These are phyloP conservation scores for Dictyophora rubrovolvata DNA, from an alignment of 768 basidiomycete genomes.

Conservation along the genomic window DNA sequence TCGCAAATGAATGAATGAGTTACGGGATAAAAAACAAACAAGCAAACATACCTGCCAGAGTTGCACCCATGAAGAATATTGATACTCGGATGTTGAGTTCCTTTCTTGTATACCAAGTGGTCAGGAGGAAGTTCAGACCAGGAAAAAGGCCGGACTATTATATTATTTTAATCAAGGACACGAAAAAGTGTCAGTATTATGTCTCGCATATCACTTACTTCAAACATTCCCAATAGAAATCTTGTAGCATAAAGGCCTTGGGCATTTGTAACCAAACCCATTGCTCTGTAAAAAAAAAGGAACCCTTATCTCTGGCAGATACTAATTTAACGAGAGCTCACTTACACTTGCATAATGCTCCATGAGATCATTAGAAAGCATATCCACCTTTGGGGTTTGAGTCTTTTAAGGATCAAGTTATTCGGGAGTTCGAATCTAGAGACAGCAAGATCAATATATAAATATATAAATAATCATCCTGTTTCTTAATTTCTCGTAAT, in stretches of 20 bases:
- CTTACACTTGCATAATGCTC: slow-evolving; percentile 11
- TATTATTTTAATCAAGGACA: neutral
- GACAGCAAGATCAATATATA: neutral
- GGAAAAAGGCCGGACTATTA: slow-evolving; percentile 17
- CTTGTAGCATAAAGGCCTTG: slow-evolving; percentile 23
- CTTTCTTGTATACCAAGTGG: slow-evolving; percentile 22
- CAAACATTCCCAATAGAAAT: slow-evolving; percentile 20
- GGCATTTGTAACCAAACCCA: slow-evolving; percentile 15
- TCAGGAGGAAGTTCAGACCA: slow-evolving; percentile 19
- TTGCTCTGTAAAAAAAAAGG: neutral
- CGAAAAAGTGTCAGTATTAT: neutral
- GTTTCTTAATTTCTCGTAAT: too few relatives aligned
- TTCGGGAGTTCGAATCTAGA: slow-evolving; percentile 10
- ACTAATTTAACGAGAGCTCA: neutral
- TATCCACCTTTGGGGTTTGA: slow-evolving; percentile 14
- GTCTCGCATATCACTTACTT: slow-evolving; percentile 12
- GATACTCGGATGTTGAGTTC: slow-evolving; percentile 14
- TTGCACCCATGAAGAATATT: slow-evolving; percentile 24
- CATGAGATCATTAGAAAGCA: slow-evolving; percentile 14
- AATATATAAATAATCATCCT: slow-evolving; percentile 8
- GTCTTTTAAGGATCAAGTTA: slow-evolving; percentile 14
- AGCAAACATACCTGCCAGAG: slow-evolving; percentile 14
- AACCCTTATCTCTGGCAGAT: neutral
- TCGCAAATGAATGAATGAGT: neutral
- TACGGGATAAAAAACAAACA: neutral